phyloP scores from a whole-genome alignment of 208 protist genomes.

The Leishmania aethiopica region DNA sequence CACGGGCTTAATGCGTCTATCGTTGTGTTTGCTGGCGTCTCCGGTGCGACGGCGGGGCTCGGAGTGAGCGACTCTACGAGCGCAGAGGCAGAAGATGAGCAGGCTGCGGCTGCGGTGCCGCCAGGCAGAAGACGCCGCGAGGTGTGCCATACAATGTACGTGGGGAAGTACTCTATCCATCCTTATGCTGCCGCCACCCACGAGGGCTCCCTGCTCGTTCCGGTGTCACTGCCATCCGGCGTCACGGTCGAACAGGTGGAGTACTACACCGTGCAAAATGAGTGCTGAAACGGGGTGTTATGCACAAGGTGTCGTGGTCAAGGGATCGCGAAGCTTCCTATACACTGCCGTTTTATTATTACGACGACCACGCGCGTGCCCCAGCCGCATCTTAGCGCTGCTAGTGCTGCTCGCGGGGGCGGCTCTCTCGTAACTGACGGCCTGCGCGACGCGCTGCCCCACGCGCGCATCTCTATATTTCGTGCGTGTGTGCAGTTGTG shows the following conservation, averaged over 20 bases:
- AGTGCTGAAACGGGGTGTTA: conserved; percentile 6
- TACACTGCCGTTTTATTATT: too few species aligned
- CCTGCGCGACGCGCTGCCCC: not conserved
- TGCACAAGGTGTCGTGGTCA: too few species aligned
- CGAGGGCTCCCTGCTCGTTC: conserved; percentile 17
- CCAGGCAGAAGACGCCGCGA: not conserved
- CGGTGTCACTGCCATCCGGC: conserved; percentile 16
- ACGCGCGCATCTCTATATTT: not conserved
- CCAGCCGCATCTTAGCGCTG: not conserved
- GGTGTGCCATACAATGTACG: conserved; percentile 26
- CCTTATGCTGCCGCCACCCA: conserved; percentile 10
- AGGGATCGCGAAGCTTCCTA: not conserved
- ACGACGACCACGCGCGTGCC: not conserved
- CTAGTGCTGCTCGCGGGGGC: not conserved
- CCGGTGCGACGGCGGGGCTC: not conserved
- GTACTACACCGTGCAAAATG: conserved; percentile 16
- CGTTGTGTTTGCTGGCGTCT: conserved; percentile 36
- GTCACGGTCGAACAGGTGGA: conserved; percentile 16
- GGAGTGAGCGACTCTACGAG: not conserved
- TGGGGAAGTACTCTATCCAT: conserved; percentile 38
- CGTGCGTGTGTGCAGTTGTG: not conserved
- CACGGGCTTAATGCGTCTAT: conserved; percentile 15
- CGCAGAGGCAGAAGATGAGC: not conserved
- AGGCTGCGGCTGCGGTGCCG: not conserved
- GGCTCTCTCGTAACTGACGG: not conserved